Conservation (phyloP, 1,139 yeast species). For the Candida pseudocylindracea region DNA sequence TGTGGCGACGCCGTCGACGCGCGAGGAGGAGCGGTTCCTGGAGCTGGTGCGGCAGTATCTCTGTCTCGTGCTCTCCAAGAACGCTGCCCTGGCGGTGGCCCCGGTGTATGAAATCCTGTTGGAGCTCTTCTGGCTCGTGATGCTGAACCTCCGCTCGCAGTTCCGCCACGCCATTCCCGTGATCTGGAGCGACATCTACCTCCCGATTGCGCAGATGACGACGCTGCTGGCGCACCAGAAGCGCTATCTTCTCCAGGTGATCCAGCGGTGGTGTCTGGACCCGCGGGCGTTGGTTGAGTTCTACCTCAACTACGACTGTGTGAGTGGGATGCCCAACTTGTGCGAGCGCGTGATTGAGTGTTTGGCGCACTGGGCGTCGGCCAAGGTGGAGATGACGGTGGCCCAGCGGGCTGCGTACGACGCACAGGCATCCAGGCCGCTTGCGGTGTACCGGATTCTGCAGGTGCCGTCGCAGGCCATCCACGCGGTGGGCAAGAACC, state of each 20-base stretch:
- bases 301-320: conserved; percentile 91
- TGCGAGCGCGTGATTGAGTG: conserved; percentile 69
- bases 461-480: too few relatives aligned
- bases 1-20: conserved; percentile 34
- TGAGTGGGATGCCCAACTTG: conserved; percentile 58
- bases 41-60: conserved; percentile 72
- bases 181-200: conserved; percentile 77
- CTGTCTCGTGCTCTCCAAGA: conserved; percentile 65
- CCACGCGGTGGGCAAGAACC: too few relatives aligned
- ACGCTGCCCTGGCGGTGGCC: conserved; percentile 81
- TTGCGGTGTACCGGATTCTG: conserved; percentile 19
- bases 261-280: conserved; percentile 67
- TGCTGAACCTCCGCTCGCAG: conserved; percentile 64
- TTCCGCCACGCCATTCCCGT: conserved; percentile 89
- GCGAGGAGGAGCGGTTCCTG: conserved; percentile 42
- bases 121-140: conserved; percentile 81
- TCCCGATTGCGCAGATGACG: conserved; percentile 83
- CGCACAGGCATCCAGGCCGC: conserved; percentile 36
- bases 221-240: conserved; percentile 87
- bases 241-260: conserved; percentile 56
- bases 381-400: conserved; percentile 50
- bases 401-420: conserved; percentile 44
- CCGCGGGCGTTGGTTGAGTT: conserved; percentile 84
- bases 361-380: conserved; percentile 48
- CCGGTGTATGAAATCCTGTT: conserved; percentile 84